Evolutionary conservation across 192 early-diverging fungal genomes (phyloP).

Genomic region (Geosiphon pyriformis): DNA sequence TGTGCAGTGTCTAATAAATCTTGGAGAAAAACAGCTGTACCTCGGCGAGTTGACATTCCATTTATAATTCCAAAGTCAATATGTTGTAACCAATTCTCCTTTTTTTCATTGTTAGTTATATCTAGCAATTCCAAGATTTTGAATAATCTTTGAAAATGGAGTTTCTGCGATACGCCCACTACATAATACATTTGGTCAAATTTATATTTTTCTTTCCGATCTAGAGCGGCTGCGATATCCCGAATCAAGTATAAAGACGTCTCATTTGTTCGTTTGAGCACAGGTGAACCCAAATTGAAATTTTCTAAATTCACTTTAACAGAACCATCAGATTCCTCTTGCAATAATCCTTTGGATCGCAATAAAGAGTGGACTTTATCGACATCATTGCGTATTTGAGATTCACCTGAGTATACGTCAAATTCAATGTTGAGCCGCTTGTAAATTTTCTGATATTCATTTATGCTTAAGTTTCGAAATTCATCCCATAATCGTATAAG

Average conservation of each 20-base stretch:
- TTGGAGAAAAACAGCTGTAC: slow-evolving; percentile 86
- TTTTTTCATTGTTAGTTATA: slow-evolving; percentile 1
- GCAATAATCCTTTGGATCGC: slow-evolving; percentile 50
- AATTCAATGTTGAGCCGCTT: slow-evolving; percentile 76
- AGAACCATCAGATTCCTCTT: slow-evolving; percentile 65
- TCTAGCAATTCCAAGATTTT: slow-evolving; percentile 64
- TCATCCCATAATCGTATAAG: slow-evolving; percentile 71
- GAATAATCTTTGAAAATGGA: slow-evolving; percentile 87
- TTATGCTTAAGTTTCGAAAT: slow-evolving; percentile 83
- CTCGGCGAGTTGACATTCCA: slow-evolving; percentile 89
- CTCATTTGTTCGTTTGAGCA: slow-evolving; percentile 77
- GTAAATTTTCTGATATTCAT: slow-evolving; percentile 77
- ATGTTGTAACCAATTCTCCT: slow-evolving; percentile 72
- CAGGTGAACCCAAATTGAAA: slow-evolving; percentile 67
- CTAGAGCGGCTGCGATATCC: slow-evolving; percentile 81
- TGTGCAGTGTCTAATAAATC: slow-evolving; percentile 83
- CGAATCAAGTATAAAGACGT: slow-evolving; percentile 86
- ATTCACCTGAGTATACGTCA: slow-evolving; percentile 89
- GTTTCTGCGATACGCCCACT: slow-evolving; percentile 76
- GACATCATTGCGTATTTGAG: slow-evolving; percentile 67
- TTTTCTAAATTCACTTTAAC: slow-evolving; percentile 70
- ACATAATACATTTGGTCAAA: slow-evolving; percentile 87
- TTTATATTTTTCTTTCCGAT: slow-evolving; percentile 65
- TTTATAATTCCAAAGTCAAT: slow-evolving; percentile 86
- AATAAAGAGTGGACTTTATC: slow-evolving; percentile 62